Percentiles rank a stretch among this genome's conserved stretches.
Evolutionary conservation across 495 filamentous ascomycete genomes (phyloP).

Genomic region (Xeromyces bisporus): DNA sequence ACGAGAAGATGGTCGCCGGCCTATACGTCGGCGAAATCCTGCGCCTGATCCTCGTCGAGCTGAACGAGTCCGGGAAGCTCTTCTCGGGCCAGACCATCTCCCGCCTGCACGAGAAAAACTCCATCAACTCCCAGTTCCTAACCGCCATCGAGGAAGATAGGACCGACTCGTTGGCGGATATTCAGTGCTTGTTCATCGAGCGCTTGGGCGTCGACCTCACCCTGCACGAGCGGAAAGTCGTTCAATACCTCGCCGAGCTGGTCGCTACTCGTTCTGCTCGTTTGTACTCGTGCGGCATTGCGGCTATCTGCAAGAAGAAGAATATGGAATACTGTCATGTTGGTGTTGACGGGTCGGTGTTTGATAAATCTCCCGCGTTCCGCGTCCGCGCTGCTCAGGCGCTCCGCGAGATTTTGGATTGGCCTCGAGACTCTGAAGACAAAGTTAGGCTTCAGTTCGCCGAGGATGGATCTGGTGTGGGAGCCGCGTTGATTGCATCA

Average conservation of each 20-base stretch:
- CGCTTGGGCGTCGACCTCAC: slow-evolving; percentile 46
- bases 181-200: slow-evolving; percentile 50
- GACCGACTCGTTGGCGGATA: slow-evolving; percentile 54
- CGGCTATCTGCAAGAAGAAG: slow-evolving; percentile 85
- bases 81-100: slow-evolving; percentile 30
- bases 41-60: slow-evolving; percentile 21
- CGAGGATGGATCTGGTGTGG: slow-evolving; percentile 17
- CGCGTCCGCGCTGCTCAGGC: slow-evolving; percentile 64
- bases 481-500: slow-evolving; percentile 16
- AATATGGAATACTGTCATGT: slow-evolving; percentile 60
- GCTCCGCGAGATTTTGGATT: slow-evolving; percentile 35
- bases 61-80: slow-evolving; percentile 16
- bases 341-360: slow-evolving; percentile 83
- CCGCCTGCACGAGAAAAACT: slow-evolving; percentile 47
- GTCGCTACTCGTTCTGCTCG: slow-evolving; percentile 80
- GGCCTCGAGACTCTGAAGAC: slow-evolving; percentile 9
- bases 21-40: slow-evolving; percentile 32
- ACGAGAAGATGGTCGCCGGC: slow-evolving; percentile 34
- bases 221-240: slow-evolving; percentile 59
- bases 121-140: slow-evolving; percentile 65
- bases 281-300: slow-evolving; percentile 78
- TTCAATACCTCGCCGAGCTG: slow-evolving; percentile 64
- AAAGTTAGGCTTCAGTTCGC: slow-evolving; percentile 13
- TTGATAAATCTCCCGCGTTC: slow-evolving; percentile 89
- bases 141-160: slow-evolving; percentile 60